phyloP scores from a whole-genome alignment of 257 asterid genomes.

The Perilla frutescens region DNA sequence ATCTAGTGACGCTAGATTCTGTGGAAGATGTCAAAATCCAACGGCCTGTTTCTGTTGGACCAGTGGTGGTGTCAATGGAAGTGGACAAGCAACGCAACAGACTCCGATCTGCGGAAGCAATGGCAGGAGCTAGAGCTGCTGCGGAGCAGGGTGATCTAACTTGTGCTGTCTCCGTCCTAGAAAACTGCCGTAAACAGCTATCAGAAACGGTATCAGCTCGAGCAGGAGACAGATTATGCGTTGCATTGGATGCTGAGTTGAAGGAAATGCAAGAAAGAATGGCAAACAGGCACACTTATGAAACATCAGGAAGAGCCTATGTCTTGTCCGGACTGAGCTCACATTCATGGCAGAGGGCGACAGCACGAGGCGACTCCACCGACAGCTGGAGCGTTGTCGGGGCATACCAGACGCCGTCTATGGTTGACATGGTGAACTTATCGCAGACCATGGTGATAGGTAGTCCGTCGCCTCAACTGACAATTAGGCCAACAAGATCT shows the following conservation, averaged over 20 bases:
- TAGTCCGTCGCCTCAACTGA: constrained; percentile 47
- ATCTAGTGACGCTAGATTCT: constrained; percentile 42
- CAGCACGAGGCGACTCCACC: constrained; percentile 86
- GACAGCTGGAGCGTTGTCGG: constrained; percentile 66
- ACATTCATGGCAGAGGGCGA: constrained; percentile 97
- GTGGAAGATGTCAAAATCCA: constrained; percentile 50
- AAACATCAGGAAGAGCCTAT: constrained; percentile 88
- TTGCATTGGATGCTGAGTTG: constrained; percentile 69
- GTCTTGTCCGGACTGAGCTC: constrained; percentile 93
- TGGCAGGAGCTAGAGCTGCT: constrained; percentile 72
- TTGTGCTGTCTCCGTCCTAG: constrained; percentile 61
- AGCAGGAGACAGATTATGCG: constrained; percentile 69
- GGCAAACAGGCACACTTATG: constrained; percentile 70
- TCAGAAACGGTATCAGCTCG: constrained; percentile 59
- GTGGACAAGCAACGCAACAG: constrained; percentile 85
- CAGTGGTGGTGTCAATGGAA: constrained; percentile 62
- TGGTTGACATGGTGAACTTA: constrained; percentile 86
- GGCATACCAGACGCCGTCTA: constrained; percentile 88
- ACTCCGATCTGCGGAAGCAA: constrained; percentile 74
- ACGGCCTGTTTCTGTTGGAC: constrained; percentile 51
- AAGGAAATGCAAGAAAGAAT: constrained; percentile 89
- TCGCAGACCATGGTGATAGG: constrained; percentile 75
- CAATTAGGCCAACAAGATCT: constrained; percentile 50
- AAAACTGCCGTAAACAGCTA: constrained; percentile 55
- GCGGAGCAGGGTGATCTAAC: constrained; percentile 79